Conservation (phyloP, 768 basidiomycete genomes). For the Suillus sp. region DNA sequence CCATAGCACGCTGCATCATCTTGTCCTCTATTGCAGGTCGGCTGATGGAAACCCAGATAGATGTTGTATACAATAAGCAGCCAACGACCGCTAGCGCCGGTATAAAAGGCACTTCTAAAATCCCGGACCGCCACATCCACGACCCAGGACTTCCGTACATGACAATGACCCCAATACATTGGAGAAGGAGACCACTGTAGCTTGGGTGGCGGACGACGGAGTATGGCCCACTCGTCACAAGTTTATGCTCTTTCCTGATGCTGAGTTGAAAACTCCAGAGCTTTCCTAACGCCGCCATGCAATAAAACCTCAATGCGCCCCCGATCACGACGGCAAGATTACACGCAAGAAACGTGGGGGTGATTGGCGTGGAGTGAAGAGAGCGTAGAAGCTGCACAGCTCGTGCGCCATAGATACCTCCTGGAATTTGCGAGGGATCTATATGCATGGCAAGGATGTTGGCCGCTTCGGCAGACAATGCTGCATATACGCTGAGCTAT, state of each 20-base stretch:
- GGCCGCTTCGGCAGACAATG: slow-evolving; percentile 1
- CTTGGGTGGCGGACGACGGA: slow-evolving; percentile 31
- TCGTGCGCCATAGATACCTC: background rate
- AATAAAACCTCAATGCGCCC: slow-evolving; percentile 24
- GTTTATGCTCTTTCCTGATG: slow-evolving; percentile 25
- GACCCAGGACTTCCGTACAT: slow-evolving; percentile 13
- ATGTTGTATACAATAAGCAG: background rate
- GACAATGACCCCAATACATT: slow-evolving; percentile 5
- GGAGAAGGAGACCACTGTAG: slow-evolving; percentile 26
- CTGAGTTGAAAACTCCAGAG: slow-evolving; percentile 33
- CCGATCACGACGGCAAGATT: slow-evolving; percentile 20
- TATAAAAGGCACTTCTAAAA: background rate
- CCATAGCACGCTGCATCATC: slow-evolving; percentile 32
- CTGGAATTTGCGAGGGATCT: background rate
- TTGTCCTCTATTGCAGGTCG: slow-evolving; percentile 29
- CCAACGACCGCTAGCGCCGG: background rate
- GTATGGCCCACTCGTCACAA: slow-evolving; percentile 34
- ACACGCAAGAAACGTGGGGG: slow-evolving; percentile 20
- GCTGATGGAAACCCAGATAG: background rate
- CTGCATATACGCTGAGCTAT: background rate
- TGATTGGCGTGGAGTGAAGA: slow-evolving; percentile 2
- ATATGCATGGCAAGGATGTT: background rate
- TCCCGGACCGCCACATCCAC: slow-evolving; percentile 18
- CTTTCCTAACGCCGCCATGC: slow-evolving; percentile 26
- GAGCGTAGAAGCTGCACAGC: background rate